Evolutionary conservation across 116 monocot genomes (phyloP).

Genomic region (Zostera marina): DNA sequence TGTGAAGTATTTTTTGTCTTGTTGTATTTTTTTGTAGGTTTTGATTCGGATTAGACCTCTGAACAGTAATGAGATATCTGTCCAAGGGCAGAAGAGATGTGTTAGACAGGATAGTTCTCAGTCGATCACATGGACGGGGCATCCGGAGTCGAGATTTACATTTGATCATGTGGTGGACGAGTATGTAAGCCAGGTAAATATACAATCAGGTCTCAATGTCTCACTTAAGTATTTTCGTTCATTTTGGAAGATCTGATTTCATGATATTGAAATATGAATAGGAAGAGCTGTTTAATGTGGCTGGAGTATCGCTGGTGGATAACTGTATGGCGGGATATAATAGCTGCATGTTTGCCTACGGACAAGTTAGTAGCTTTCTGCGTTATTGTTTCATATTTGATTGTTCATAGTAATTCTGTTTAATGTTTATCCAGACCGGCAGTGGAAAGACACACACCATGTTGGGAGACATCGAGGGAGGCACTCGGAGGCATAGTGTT

Average conservation of each 20-base stretch:
- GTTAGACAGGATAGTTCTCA: slow-evolving; percentile 74
- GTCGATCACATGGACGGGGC: slow-evolving; percentile 71
- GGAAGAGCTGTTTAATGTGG: slow-evolving; percentile 86
- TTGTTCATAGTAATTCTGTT: not conserved
- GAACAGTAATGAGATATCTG: slow-evolving; percentile 53
- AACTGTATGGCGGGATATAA: slow-evolving; percentile 92
- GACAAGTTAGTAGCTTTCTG: slow-evolving; percentile 46
- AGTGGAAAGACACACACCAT: slow-evolving; percentile 98
- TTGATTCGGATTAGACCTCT: slow-evolving; percentile 76
- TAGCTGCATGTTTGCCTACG: slow-evolving; percentile 99
- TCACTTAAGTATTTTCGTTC: not conserved
- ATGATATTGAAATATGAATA: slow-evolving; percentile 6
- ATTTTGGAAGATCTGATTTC: not conserved
- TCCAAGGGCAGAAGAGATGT: slow-evolving; percentile 70
- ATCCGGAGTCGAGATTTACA: slow-evolving; percentile 89
- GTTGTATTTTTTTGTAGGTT: slow-evolving; percentile 25
- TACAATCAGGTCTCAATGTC: not conserved
- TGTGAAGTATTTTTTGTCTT: too few species aligned
- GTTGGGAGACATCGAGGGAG: slow-evolving; percentile 93
- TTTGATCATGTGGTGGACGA: slow-evolving; percentile 93
- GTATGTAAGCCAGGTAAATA: slow-evolving; percentile 57
- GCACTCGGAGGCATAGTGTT: slow-evolving; percentile 66
- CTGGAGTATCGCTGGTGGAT: slow-evolving; percentile 94
- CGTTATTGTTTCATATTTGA: not conserved
- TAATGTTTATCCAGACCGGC: slow-evolving; percentile 48